Evolutionary conservation across 441 rosid genomes (phyloP), one percentile per base, ranked within the genome.

Genomic region (Theobroma grandiflorum): DNA sequence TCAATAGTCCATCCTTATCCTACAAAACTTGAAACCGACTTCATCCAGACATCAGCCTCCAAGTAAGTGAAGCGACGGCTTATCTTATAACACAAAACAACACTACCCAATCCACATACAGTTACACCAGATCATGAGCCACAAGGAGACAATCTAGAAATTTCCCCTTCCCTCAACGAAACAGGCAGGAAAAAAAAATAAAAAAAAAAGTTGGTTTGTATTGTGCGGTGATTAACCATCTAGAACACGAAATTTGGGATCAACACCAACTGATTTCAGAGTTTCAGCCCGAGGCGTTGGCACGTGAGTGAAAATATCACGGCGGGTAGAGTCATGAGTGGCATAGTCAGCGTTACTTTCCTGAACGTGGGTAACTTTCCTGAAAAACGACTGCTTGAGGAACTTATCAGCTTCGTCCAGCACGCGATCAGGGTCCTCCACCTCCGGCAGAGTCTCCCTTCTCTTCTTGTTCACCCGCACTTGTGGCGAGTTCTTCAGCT

Each of bases 381-480:
- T 86, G 72, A 91, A 90, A 69, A 89, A 84, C 2, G 93, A 91
- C 18, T 78, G 84, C 62, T 69, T 83, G 33, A 77, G 0, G 0
- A 88, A 85, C 77, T 26, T 84, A 10, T 81, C 88, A 2, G 91
- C 79, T 59, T 90, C 91, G 3, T 84, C 79, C 50, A 74, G 80
- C 37, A 89, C 92, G 53, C 52, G 65, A 4, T 92, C 95, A 0
- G 96, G 95, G 31, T 89, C 85, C 62, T 71, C 84, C 47, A 91
- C 87, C 82, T 92, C 97, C 1, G 87, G 86, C 4, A 92, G 1
- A 0, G 82, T 90, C 87, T 92, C 91, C 72, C 97, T 78, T 26
- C 16, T 31, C 82, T 88, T 87, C 91, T 88, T 92, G 82, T 58
- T 87, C 69, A 88, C 82, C 0, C 90, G 84, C 50, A 92, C 96